Base-by-base conservation (phyloP, 805 yeast genomes). In the Metschnikowia matae region DNA sequence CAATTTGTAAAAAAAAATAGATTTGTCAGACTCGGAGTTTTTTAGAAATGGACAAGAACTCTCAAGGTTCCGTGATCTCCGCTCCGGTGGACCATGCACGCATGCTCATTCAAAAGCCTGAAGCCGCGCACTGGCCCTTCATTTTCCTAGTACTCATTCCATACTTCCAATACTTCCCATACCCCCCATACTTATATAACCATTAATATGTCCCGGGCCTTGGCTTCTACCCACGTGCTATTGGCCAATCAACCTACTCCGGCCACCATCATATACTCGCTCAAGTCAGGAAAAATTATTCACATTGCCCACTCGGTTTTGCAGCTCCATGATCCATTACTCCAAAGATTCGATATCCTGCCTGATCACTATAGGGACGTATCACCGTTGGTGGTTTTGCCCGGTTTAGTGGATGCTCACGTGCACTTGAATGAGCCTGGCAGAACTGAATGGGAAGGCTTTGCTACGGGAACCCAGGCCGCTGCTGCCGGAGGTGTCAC, bases 381-480 rank as follows among this genome's bases (percentile, higher is more conserved):
- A 4, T 73, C 85, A 3, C 89, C 91, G 0, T 65, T 72, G 18
- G 80, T 79, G 32, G 77, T 91, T 11, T 72, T 92, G 73, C 97
- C 98, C 0, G 98, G 98, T 0, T 76, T 91, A 31, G 95, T 91
- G 3, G 98, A 91, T 62, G 80, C 96, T 4, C 98, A 91, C 66
- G 98, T 91, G 23, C 98, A 91, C 62, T 71, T 91, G 58, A 92
- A 92, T 66, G 98, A 92, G 62, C 97, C 98, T 0, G 98, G 98
- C n/a, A 74, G 97, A 59, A 91, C 97, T 1, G 96, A 90, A 54
- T 91, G 98, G 98, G 98, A 91, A 68, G 98, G 98, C 1, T 91
- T 92, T 65, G 96, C 84, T n/a, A 86, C 96, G 0, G 98, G 98
- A 0, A 91, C 98, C 0, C 84, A 85, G 63, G 87, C 96, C 2